A percentile compares a stretch with the other conserved stretches of the same genome.
Evolutionary conservation across 805 yeast genomes (phyloP).

Genomic region (Yarrowia phangngaensis): DNA sequence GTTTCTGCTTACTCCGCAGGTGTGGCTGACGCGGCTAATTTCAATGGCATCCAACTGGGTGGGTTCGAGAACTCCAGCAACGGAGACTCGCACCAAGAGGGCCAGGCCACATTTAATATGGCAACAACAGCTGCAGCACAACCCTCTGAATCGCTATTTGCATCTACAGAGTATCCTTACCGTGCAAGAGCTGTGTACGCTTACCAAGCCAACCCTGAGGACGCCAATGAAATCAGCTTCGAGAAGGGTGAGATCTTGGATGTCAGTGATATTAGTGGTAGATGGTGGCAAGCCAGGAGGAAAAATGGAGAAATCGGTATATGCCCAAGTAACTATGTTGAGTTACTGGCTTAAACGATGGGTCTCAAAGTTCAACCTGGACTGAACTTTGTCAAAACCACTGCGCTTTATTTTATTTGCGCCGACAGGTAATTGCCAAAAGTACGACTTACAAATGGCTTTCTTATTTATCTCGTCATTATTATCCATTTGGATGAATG

Average conservation of each 20-base stretch:
- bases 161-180: slow-evolving; percentile 61
- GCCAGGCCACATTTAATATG: too few relatives aligned
- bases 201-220: slow-evolving; percentile 87
- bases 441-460: too few relatives aligned
- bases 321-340: slow-evolving; percentile 92
- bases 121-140: slow-evolving; percentile 1
- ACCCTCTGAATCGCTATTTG: slow-evolving; percentile 29
- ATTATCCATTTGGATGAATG: too few relatives aligned
- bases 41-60: slow-evolving; percentile 31
- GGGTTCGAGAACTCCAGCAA: slow-evolving; percentile 41
- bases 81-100: not conserved
- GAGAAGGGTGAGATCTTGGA: slow-evolving; percentile 86
- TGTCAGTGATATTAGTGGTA: slow-evolving; percentile 88
- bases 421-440: too few relatives aligned
- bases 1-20: slow-evolving; percentile 40
- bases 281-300: slow-evolving; percentile 98
- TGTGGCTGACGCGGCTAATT: slow-evolving; percentile 3
- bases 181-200: slow-evolving; percentile 82
- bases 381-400: too few relatives aligned
- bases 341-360: slow-evolving; percentile 43
- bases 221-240: slow-evolving; percentile 87
- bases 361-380: too few relatives aligned
- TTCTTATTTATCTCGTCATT: too few relatives aligned
- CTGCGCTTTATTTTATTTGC: too few relatives aligned
- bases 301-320: slow-evolving; percentile 90